Base-by-base conservation (phyloP, 129 eudicot genomes). In the Flaveria sonorensis region DNA sequence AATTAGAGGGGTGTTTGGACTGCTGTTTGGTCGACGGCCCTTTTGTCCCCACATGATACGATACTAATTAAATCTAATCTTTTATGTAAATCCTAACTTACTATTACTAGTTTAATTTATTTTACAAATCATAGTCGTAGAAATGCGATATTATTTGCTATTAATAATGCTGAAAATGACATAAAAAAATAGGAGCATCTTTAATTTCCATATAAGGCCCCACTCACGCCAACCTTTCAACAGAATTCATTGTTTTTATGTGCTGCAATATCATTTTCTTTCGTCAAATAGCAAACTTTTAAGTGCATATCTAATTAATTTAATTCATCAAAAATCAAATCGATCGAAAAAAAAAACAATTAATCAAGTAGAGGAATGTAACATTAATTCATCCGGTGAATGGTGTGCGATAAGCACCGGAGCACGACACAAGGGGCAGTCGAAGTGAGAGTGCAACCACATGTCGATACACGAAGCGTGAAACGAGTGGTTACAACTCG, bases 401-500 rank as follows among this genome's bases (percentile, higher is more conserved):
- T 57, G 26, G 26, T 24, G 26, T 24, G 26, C 1, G 26, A 24
- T 24, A 24, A 24, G 81, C 76, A 86, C 90, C 40, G 82, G 80
- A 14, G 94, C 70, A 20, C 97, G 96, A 62, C 97, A 89, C 20
- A 92, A 81, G 1, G 97, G 95, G 56, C 97, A 92, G 40, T 87
- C 92, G 11, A 73, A 72, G 78, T 92, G 95, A 69, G 95, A 89
- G 62, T 81, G 71, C 36, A 92, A 73, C 95, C 95, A 92, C 92
- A 81, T 89, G 68, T 92, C 91, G 6, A 90, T 92, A 75, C 95
- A 90, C 1, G 88, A 74, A 46, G 92, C 92, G 78, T 92, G 98
- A 70, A 92, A 92, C 18, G 81, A 83, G 70, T 90, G 96, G 55
- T 76, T 77, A 69, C 96, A 92, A 20, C 74, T 80, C 0, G 89